Conservation (phyloP, 2,329 filamentous ascomycete species). For the Daldinia sp. region DNA sequence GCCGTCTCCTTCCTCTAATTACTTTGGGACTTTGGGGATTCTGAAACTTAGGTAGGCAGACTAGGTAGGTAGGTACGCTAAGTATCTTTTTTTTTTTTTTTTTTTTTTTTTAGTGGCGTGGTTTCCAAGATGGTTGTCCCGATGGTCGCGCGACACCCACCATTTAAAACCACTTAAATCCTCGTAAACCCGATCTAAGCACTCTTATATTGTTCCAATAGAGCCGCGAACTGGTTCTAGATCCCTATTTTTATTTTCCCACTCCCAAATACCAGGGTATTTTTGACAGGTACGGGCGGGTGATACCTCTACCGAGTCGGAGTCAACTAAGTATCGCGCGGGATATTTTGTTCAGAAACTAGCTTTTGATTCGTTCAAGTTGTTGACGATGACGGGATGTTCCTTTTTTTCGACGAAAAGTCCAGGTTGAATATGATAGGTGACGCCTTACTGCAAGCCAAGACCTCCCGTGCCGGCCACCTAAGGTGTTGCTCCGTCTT, state of each 20-base stretch:
- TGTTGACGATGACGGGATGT: conserved; percentile 16
- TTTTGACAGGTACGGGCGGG: conserved; percentile 12
- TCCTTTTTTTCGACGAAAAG: conserved; percentile 22
- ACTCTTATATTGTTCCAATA: conserved; percentile 15
- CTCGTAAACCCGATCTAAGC: conserved; percentile 4
- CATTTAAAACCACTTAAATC: conserved; percentile 8
- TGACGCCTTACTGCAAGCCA: conserved; percentile 40
- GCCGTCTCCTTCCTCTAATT: conserved; percentile 21
- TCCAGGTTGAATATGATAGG: conserved; percentile 34
- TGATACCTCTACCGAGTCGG: conserved; percentile 13
- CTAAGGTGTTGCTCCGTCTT: conserved; percentile 21
- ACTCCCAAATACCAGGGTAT: neutral
- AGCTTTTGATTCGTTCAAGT: conserved; percentile 29
- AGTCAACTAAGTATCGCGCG: conserved; percentile 25
- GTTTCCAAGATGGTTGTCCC: conserved; percentile 19
- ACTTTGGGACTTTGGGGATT: neutral
- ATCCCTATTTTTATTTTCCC: neutral
- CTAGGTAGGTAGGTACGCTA: conserved; percentile 4
- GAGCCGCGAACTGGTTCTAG: conserved; percentile 9
- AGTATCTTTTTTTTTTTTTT: conserved; percentile 10
- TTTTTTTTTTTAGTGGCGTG: conserved; percentile 23
- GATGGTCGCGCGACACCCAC: conserved; percentile 37
- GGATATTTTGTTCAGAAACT: conserved; percentile 11
- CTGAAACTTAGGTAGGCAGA: neutral
- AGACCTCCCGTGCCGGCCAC: conserved; percentile 28